These are phyloP conservation scores for Termitomyces sp. DNA, from an alignment of 768 basidiomycete species.

Conservation along the genomic window DNA sequence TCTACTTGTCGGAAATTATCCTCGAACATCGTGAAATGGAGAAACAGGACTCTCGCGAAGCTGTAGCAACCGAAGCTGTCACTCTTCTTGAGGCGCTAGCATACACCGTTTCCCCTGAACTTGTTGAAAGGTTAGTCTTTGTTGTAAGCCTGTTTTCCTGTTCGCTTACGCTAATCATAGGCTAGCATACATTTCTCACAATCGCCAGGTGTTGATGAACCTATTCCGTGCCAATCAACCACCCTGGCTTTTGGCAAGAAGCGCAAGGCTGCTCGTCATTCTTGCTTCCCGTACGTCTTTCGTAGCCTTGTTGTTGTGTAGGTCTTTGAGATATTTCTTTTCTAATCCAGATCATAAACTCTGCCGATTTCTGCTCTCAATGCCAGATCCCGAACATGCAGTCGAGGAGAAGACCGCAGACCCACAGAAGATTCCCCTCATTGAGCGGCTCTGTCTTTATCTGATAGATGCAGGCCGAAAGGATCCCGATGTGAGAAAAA, in stretches of 20 bases:
- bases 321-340: conserved; percentile 2
- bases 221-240: conserved; percentile 54
- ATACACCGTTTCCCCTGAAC: conserved; percentile 43
- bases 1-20: conserved; percentile 40
- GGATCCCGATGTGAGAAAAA: conserved; percentile 39
- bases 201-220: conserved; percentile 38
- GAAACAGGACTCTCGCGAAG: conserved; percentile 24
- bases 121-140: conserved; percentile 34
- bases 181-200: conserved; percentile 32
- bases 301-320: neutral
- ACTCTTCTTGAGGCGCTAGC: conserved; percentile 53
- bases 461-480: conserved; percentile 40
- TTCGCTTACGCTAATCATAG: conserved; percentile 8
- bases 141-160: neutral
- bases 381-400: conserved; percentile 24
- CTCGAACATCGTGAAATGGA: conserved; percentile 34
- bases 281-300: conserved; percentile 51
- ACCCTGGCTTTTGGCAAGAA: conserved; percentile 43
- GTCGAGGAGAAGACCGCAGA: conserved; percentile 21
- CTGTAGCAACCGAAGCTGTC: conserved; percentile 39
- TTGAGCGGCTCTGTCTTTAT: conserved; percentile 47
- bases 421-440: conserved; percentile 32
- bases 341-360: conserved; percentile 36
- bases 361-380: conserved; percentile 39
- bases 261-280: conserved; percentile 48